Evolutionary conservation across 352 stramenopile species (phyloP).

Genomic region (Phytophthora meadii): DNA sequence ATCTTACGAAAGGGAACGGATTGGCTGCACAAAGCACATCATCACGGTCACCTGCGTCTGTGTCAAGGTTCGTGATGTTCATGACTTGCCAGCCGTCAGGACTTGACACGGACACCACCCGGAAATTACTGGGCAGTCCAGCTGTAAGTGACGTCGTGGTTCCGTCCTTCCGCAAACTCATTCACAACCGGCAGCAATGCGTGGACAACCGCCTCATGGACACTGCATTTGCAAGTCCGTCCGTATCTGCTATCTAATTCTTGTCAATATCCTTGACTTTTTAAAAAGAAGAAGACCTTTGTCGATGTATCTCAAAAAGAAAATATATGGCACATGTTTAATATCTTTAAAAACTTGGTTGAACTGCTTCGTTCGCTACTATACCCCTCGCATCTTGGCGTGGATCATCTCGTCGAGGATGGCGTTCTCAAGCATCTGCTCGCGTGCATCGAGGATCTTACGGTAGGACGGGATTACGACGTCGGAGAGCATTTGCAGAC

Average conservation of each 20-base stretch:
- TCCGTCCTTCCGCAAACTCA: constrained; percentile 24
- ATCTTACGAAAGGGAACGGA: constrained; percentile 4
- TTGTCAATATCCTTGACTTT: background rate
- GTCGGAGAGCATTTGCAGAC: constrained; percentile 39
- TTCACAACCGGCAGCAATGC: constrained; percentile 29
- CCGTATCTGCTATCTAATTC: constrained; percentile 19
- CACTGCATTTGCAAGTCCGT: background rate
- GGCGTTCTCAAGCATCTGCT: constrained; percentile 47
- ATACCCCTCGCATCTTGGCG: constrained; percentile 32
- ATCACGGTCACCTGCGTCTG: constrained; percentile 11
- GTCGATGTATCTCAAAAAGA: constrained; percentile 2
- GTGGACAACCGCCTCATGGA: constrained; percentile 36
- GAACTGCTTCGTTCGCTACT: constrained; percentile 25
- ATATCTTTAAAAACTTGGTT: constrained; percentile 23
- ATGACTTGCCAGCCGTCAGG: constrained; percentile 21
- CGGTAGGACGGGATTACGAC: constrained; percentile 44
- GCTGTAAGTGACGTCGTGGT: constrained; percentile 33
- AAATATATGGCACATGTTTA: constrained; percentile 44
- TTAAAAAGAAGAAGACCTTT: too few relatives aligned
- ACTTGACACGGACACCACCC: constrained; percentile 17
- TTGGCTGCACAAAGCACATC: constrained; percentile 7
- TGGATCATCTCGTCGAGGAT: constrained; percentile 49
- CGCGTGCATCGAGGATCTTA: constrained; percentile 45
- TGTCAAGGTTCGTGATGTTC: constrained; percentile 26
- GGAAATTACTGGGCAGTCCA: constrained; percentile 21